Conservation (phyloP, 805 yeast genomes). For the Sugiyamaella smithiae region DNA sequence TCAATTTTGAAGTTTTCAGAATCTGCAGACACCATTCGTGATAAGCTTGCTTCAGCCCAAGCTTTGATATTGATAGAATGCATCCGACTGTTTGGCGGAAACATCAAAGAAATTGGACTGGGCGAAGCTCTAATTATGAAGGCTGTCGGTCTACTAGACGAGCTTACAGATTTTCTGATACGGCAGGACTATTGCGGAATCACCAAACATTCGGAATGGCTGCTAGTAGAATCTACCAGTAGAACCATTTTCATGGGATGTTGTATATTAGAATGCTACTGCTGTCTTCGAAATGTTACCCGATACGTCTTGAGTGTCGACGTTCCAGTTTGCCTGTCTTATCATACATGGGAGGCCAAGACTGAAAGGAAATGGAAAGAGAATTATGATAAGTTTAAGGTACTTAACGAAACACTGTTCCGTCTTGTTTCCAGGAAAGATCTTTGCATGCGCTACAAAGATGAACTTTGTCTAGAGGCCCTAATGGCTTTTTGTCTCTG, state of each 20-base stretch:
- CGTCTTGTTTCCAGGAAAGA: background rate
- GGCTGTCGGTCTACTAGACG: background rate
- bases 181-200: too few relatives aligned
- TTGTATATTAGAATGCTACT: background rate
- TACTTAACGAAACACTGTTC: background rate
- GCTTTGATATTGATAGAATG: conserved; percentile 11
- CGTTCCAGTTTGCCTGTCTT: background rate
- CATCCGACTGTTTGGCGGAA: conserved; percentile 12
- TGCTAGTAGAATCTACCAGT: background rate
- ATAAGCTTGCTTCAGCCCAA: conserved; percentile 12
- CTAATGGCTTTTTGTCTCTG: background rate
- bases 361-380: background rate
- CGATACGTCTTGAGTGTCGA: background rate
- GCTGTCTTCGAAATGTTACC: background rate
- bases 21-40: background rate
- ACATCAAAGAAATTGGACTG: background rate
- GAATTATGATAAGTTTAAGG: background rate
- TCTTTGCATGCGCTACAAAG: background rate
- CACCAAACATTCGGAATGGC: background rate
- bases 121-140: background rate
- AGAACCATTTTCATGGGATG: background rate
- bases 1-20: background rate
- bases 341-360: background rate
- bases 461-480: background rate
- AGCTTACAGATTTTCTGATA: background rate